Conservation (phyloP, 768 basidiomycete species). For the Chalciporus chontae region DNA sequence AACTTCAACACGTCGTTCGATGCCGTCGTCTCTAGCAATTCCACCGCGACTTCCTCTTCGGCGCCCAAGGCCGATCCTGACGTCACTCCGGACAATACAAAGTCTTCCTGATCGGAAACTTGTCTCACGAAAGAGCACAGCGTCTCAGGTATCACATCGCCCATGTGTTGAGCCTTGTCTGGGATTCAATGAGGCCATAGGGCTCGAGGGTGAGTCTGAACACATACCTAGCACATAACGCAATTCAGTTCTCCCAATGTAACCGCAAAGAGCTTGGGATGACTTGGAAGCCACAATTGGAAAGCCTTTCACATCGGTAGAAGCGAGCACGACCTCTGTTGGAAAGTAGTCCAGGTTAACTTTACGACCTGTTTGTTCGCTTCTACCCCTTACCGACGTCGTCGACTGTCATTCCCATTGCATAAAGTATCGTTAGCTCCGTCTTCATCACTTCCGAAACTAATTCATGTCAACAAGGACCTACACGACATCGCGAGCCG, state of each 20-base stretch:
- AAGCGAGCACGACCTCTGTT: slow-evolving; percentile 66
- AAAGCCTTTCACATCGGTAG: slow-evolving; percentile 84
- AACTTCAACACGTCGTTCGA: slow-evolving; percentile 60
- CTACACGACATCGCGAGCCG: slow-evolving; percentile 1
- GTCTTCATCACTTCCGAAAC: slow-evolving; percentile 90
- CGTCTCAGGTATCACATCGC: slow-evolving; percentile 60
- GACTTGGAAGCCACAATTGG: slow-evolving; percentile 74
- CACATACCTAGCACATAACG: slow-evolving; percentile 76
- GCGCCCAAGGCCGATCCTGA: slow-evolving; percentile 52
- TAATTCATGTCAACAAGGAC: slow-evolving; percentile 27
- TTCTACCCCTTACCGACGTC: slow-evolving; percentile 65
- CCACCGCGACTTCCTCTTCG: slow-evolving; percentile 66
- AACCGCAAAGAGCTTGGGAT: slow-evolving; percentile 67
- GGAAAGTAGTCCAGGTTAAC: neutral
- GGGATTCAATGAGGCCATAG: slow-evolving; percentile 1
- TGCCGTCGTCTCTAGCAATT: slow-evolving; percentile 59
- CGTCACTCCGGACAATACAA: slow-evolving; percentile 39
- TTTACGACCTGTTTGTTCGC: neutral
- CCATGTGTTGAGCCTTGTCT: slow-evolving; percentile 73
- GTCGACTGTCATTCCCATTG: slow-evolving; percentile 69
- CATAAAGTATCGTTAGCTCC: slow-evolving; percentile 69
- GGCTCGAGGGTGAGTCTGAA: neutral
- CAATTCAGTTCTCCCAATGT: slow-evolving; percentile 84
- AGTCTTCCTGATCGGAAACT: slow-evolving; percentile 51
- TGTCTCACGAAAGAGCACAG: slow-evolving; percentile 63